These are phyloP conservation scores for Exsudoporus floridanus DNA, from an alignment of 1,284 basidiomycete genomes.

Conservation along the genomic window DNA sequence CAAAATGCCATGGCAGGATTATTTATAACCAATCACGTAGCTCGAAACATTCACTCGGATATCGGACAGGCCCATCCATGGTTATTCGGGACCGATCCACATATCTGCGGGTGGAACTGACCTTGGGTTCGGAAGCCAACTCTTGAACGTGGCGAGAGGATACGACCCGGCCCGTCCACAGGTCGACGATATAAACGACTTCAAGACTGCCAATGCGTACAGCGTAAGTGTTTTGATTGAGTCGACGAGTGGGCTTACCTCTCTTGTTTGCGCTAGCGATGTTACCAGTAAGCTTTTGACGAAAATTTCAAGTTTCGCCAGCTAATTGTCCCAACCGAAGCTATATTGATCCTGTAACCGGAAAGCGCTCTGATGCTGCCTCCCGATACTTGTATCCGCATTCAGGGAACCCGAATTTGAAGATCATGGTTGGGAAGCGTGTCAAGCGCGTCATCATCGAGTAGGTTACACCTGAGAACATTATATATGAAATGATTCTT, in stretches of 20 bases:
- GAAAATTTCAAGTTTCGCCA: too few relatives aligned
- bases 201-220: slow-evolving; percentile 43
- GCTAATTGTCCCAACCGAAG: slow-evolving; percentile 25
- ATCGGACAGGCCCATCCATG: slow-evolving; percentile 42
- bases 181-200: slow-evolving; percentile 46
- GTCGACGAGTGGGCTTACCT: background rate
- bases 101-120: slow-evolving; percentile 43
- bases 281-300: slow-evolving; percentile 6
- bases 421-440: slow-evolving; percentile 40
- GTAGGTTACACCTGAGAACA: slow-evolving; percentile 26
- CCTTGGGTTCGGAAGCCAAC: slow-evolving; percentile 44
- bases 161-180: slow-evolving; percentile 47
- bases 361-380: slow-evolving; percentile 57
- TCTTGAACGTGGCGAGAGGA: slow-evolving; percentile 41
- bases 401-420: slow-evolving; percentile 41
- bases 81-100: slow-evolving; percentile 52
- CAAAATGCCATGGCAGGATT: too few relatives aligned
- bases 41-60: slow-evolving; percentile 49
- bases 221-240: slow-evolving; percentile 37
- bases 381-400: slow-evolving; percentile 60
- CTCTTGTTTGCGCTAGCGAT: background rate
- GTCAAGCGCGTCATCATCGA: slow-evolving; percentile 51
- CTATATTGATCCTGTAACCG: slow-evolving; percentile 52
- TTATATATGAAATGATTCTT: background rate
- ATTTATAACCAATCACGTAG: slow-evolving; percentile 28